Evolutionary conservation across 2,329 filamentous ascomycete genomes (phyloP).

Genomic region (Arachnomyces sp.): DNA sequence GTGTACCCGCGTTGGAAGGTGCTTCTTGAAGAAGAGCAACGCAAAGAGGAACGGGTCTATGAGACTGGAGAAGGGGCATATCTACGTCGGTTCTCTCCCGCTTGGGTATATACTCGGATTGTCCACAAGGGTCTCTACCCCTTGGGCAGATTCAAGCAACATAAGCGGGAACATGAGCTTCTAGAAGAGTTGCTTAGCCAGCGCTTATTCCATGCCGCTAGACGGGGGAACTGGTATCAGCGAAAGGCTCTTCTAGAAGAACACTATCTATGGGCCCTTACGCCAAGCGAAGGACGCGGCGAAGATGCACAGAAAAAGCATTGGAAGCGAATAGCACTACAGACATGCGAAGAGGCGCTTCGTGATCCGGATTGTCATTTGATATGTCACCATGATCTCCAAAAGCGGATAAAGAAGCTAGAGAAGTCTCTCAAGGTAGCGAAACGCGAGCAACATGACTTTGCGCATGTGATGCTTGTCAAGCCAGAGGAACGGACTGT

Average conservation of each 20-base stretch:
- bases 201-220: slow-evolving; percentile 72
- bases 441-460: slow-evolving; percentile 83
- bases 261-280: slow-evolving; percentile 74
- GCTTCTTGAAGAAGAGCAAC: slow-evolving; percentile 65
- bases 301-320: slow-evolving; percentile 64
- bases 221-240: slow-evolving; percentile 90
- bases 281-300: slow-evolving; percentile 39
- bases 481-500: slow-evolving; percentile 69
- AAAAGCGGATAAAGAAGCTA: slow-evolving; percentile 86
- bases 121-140: slow-evolving; percentile 78
- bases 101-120: slow-evolving; percentile 88
- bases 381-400: slow-evolving; percentile 88
- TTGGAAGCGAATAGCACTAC: slow-evolving; percentile 69
- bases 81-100: slow-evolving; percentile 78
- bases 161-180: slow-evolving; percentile 67
- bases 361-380: slow-evolving; percentile 85
- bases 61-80: slow-evolving; percentile 82
- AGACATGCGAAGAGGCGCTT: slow-evolving; percentile 78
- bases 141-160: slow-evolving; percentile 72
- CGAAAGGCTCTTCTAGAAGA: slow-evolving; percentile 91
- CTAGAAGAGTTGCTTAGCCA: slow-evolving; percentile 70
- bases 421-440: slow-evolving; percentile 77
- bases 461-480: slow-evolving; percentile 71
- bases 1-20: slow-evolving; percentile 75
- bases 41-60: slow-evolving; percentile 69